These are phyloP conservation scores for Phytophthora brassicae DNA, from an alignment of 352 stramenopile genomes.

Conservation along the genomic window DNA sequence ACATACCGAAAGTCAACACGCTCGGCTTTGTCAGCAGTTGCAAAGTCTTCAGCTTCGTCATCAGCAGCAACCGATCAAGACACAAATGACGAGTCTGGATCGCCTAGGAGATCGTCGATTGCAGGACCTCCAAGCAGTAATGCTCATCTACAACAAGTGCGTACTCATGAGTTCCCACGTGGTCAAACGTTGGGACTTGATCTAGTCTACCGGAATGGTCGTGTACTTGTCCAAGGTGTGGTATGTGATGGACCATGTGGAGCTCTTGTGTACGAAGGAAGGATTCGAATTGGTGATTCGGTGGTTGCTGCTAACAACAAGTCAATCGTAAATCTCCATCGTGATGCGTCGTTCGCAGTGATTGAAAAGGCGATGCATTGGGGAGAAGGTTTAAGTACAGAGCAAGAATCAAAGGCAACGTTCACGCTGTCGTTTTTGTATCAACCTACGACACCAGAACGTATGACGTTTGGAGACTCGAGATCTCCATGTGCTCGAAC, in stretches of 20 bases:
- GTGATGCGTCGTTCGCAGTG: conserved; percentile 72
- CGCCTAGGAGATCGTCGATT: conserved; percentile 4
- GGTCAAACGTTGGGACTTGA: conserved; percentile 73
- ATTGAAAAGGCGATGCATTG: conserved; percentile 65
- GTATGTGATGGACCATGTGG: conserved; percentile 67
- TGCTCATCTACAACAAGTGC: conserved; percentile 53
- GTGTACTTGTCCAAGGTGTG: conserved; percentile 77
- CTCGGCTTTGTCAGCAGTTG: conserved; percentile 66
- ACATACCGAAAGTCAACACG: conserved; percentile 78
- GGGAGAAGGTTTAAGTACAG: conserved; percentile 24
- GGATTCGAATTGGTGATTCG: conserved; percentile 78
- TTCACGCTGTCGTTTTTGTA: conserved; percentile 80
- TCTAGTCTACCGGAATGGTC: conserved; percentile 76
- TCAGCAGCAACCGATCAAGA: conserved; percentile 9
- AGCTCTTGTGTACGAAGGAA: conserved; percentile 55
- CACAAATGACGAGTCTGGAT: conserved; percentile 17
- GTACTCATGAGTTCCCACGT: conserved; percentile 59
- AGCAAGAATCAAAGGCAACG: conserved; percentile 21
- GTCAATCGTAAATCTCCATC: conserved; percentile 83
- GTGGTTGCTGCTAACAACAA: conserved; percentile 76
- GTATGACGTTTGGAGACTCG: conserved; percentile 30
- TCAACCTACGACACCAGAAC: conserved; percentile 38
- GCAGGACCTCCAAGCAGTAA: conserved; percentile 14
- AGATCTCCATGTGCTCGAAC: conserved; percentile 31
- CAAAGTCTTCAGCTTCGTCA: conserved; percentile 37